Conservation (phyloP, 805 yeast species). For the Candida nanaspora region DNA sequence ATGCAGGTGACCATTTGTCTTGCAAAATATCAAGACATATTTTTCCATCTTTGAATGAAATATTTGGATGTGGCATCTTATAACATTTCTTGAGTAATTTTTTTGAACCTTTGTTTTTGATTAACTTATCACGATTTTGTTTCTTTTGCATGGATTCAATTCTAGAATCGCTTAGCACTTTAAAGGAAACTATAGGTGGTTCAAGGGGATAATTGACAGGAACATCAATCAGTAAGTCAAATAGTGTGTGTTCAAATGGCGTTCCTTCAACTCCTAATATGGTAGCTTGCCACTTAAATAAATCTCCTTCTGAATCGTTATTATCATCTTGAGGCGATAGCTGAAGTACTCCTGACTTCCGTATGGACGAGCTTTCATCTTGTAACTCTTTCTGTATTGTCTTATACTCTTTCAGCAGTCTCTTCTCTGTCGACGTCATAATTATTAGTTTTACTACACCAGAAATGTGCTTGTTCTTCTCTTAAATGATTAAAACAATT, state of each 20-base stretch:
- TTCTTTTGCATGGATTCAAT: background rate
- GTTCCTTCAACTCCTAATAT: conserved; percentile 47
- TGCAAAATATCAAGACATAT: conserved; percentile 64
- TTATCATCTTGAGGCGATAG: conserved; percentile 31
- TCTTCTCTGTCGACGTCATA: conserved; percentile 20
- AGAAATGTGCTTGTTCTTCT: no score
- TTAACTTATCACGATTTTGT: background rate
- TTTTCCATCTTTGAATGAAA: conserved; percentile 50
- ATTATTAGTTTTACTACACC: background rate
- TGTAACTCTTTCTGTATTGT: conserved; percentile 22
- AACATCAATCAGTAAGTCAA: conserved; percentile 41
- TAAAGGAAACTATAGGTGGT: conserved; percentile 52
- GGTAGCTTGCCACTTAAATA: conserved; percentile 43
- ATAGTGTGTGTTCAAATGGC: conserved; percentile 44
- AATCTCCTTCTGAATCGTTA: conserved; percentile 25
- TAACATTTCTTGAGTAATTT: conserved; percentile 8
- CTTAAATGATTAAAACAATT: no score
- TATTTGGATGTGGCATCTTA: conserved; percentile 41
- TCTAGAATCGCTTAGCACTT: conserved; percentile 5
- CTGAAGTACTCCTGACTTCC: conserved; percentile 26
- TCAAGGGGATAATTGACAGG: conserved; percentile 45
- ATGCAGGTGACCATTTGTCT: conserved; percentile 65
- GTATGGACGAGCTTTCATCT: conserved; percentile 11
- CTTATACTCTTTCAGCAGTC: conserved; percentile 31
- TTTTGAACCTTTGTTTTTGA: background rate